Percentiles rank a stretch among this genome's conserved stretches.
Conservation (phyloP, 1,139 yeast genomes). For the Suhomyces terraborum region DNA sequence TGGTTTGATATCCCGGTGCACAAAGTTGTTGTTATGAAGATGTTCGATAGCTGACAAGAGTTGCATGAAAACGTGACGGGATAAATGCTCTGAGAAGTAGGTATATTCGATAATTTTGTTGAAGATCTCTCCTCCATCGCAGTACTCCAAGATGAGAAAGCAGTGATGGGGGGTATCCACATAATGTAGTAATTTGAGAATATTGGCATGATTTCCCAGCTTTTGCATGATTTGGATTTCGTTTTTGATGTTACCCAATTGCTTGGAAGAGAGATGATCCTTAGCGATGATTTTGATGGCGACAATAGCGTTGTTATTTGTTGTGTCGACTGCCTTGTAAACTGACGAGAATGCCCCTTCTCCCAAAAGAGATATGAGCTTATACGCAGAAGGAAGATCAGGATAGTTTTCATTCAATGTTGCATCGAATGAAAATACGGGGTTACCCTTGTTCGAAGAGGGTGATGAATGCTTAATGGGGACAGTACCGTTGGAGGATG, state of each 20-base stretch:
- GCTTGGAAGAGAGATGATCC: slow-evolving; percentile 49
- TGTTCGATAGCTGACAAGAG: slow-evolving; percentile 81
- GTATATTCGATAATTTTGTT: slow-evolving; percentile 91
- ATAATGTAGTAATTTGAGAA: slow-evolving; percentile 71
- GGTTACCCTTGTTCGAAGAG: slow-evolving; percentile 1
- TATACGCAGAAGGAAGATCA: slow-evolving; percentile 25
- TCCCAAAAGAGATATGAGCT: slow-evolving; percentile 46
- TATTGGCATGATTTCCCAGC: slow-evolving; percentile 65
- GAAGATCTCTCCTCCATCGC: slow-evolving; percentile 93
- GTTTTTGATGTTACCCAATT: slow-evolving; percentile 66
- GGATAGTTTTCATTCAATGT: slow-evolving; percentile 12
- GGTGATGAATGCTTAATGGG: slow-evolving; percentile 3
- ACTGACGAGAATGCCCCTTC: slow-evolving; percentile 94
- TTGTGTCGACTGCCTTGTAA: slow-evolving; percentile 63
- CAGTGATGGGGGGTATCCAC: slow-evolving; percentile 58
- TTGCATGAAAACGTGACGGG: slow-evolving; percentile 83
- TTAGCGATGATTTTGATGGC: slow-evolving; percentile 88
- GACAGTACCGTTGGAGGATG: background rate
- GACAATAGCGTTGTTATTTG: slow-evolving; percentile 48
- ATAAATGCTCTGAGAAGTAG: slow-evolving; percentile 81
- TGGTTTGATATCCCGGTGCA: slow-evolving; percentile 94
- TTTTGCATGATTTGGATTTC: slow-evolving; percentile 85
- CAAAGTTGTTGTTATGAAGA: slow-evolving; percentile 84
- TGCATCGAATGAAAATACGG: slow-evolving; percentile 10
- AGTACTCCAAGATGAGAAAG: slow-evolving; percentile 80